Base-by-base conservation (phyloP, 352 stramenopile genomes). In the Phytophthora sp. region DNA sequence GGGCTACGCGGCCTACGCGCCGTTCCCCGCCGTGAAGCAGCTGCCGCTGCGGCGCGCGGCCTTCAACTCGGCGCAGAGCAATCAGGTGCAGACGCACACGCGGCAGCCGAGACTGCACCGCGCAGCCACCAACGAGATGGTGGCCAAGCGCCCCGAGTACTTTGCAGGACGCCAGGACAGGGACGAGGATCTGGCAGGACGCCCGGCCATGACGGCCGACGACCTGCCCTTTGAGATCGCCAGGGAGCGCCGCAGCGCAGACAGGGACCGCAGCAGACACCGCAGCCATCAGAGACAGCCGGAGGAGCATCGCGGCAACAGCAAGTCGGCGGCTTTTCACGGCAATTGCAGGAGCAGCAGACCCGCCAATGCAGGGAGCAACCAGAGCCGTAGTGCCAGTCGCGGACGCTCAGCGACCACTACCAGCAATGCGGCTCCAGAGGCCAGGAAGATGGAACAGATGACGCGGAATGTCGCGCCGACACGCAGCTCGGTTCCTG, bases 151-250 rank as follows among this genome's bases (percentile, higher is more conserved):
- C 24, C n/a, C 50, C 10, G 30, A 54, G 10, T 54, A 58, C 11
- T 39, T 38, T 11, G 43, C 24, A 52, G 46, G 17, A 5, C 5
- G 42, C 3, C 11, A 49, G 45, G 31, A 48, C 21, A 54, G 38
- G 7, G 64, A 73, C 2, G 58, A 73, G 46, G 51, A 59, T 1
- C 26, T 71, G 11, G 63, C 63, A 23, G 63, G 66, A 28, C 60
- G 66, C 24, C 66, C 66, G 1, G 66, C 66, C 20, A 74, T 74
- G 61, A 68, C 68, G 28, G 30, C 66, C 20, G 61, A 74, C 18
- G 66, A 74, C n/a, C 21, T 74, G 20, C 60, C 66, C 8, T 63
- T 55, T 44, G 28, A 64, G 8, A 11, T 74, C 7, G 27, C 27
- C 18, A 23, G n/a, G 18, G 61, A 64, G 21, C 55, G 55, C 24